These are phyloP conservation scores for Candida tropicalis DNA, from an alignment of 1,139 yeast genomes.

Conservation along the genomic window DNA sequence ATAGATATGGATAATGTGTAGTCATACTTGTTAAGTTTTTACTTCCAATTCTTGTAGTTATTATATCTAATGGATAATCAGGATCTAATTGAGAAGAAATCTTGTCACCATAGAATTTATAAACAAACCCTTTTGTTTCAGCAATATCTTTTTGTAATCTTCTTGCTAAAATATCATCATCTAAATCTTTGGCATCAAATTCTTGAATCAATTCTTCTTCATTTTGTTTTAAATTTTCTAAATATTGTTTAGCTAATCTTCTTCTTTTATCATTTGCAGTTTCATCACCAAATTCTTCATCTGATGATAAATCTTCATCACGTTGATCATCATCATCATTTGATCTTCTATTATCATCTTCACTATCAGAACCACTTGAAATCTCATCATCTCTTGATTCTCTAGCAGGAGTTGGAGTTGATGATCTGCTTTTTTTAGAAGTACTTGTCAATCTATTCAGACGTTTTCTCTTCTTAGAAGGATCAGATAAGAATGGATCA, in stretches of 20 bases:
- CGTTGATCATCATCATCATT: constrained; percentile 29
- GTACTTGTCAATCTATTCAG: constrained; percentile 24
- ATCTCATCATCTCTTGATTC: constrained; percentile 42
- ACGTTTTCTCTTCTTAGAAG: constrained; percentile 55
- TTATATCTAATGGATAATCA: constrained; percentile 20
- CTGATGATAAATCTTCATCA: constrained; percentile 48
- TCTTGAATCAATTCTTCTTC: constrained; percentile 52
- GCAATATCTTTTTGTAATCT: constrained; percentile 89
- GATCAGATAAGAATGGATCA: constrained; percentile 66
- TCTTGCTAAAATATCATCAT: constrained; percentile 78
- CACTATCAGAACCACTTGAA: constrained; percentile 38
- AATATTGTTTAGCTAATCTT: constrained; percentile 88
- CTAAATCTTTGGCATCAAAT: constrained; percentile 91
- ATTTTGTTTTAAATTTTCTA: constrained; percentile 72
- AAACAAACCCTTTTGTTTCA: constrained; percentile 81
- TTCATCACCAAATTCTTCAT: constrained; percentile 73
- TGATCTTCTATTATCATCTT: constrained; percentile 26
- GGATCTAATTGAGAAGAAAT: constrained; percentile 44
- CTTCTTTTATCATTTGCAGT: constrained; percentile 93
- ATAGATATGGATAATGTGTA: constrained; percentile 60
- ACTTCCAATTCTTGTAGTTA: constrained; percentile 59
- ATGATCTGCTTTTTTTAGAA: constrained; percentile 17
- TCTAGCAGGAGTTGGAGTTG: constrained; percentile 12
- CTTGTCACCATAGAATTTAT: constrained; percentile 62
- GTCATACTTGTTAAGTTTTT: constrained; percentile 58